phyloP scores from a whole-genome alignment of 2,329 filamentous ascomycete species.

The Grosmannia serpens region DNA sequence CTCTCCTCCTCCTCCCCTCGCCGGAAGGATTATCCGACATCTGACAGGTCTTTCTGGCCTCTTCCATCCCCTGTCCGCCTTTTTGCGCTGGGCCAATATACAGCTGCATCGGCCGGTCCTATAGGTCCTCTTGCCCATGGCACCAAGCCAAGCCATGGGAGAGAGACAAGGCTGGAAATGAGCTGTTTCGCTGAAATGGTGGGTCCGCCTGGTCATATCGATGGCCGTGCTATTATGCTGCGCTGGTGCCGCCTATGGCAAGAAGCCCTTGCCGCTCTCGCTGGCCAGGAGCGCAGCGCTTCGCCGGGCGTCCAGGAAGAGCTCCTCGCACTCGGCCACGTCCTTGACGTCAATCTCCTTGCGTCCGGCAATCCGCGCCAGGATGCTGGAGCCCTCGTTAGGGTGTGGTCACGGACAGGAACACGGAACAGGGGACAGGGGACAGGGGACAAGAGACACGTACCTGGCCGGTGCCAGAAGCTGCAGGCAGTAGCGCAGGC shows the following conservation, averaged over 20 bases:
- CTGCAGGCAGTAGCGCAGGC: constrained; percentile 85
- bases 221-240: neutral
- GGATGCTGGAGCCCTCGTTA: constrained; percentile 48
- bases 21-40: no score
- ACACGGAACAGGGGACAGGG: neutral
- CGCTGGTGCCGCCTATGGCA: constrained; percentile 35
- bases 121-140: no score
- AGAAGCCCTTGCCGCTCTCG: constrained; percentile 52
- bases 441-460: constrained; percentile 15
- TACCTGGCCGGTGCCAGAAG: constrained; percentile 74
- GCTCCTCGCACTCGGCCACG: constrained; percentile 68
- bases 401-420: no score
- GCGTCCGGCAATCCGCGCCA: constrained; percentile 74
- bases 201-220: neutral
- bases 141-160: no score
- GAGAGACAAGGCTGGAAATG: no score
- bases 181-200: no score
- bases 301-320: constrained; percentile 72
- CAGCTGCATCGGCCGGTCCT: no score
- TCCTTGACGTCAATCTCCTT: constrained; percentile 67
- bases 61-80: no score
- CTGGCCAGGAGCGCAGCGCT: constrained; percentile 59
- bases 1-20: neutral
- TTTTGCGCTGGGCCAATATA: no score
- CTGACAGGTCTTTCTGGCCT: no score